Conservation (phyloP, 352 stramenopile genomes). For the Thalassiosira exigua region DNA sequence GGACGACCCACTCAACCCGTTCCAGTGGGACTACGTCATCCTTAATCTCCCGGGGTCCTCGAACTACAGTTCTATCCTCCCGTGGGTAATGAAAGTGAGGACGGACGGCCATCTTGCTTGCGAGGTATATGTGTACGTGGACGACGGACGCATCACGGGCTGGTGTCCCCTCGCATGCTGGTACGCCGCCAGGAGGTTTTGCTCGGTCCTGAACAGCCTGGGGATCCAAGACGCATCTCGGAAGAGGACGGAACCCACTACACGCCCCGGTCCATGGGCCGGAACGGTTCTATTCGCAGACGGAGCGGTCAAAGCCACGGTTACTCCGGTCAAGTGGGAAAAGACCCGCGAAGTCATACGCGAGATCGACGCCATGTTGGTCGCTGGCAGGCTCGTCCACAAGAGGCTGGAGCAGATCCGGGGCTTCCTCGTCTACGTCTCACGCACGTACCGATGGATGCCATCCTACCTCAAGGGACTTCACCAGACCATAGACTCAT, state of each 20-base stretch:
- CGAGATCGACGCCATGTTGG: slow-evolving; percentile 6
- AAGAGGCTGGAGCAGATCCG: slow-evolving; percentile 13
- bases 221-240: slow-evolving; percentile 13
- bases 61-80: slow-evolving; percentile 11
- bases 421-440: slow-evolving; percentile 55
- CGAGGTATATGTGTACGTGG: slow-evolving; percentile 30
- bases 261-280: slow-evolving; percentile 7
- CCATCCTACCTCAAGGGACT: slow-evolving; percentile 64
- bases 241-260: background rate
- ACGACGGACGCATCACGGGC: slow-evolving; percentile 4
- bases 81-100: slow-evolving; percentile 32
- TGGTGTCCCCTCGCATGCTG: background rate
- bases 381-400: background rate
- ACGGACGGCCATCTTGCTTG: slow-evolving; percentile 6
- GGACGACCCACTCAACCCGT: slow-evolving; percentile 4
- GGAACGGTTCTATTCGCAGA: background rate
- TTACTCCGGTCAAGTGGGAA: slow-evolving; percentile 11
- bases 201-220: background rate
- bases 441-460: slow-evolving; percentile 39
- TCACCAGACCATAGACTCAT: slow-evolving; percentile 59
- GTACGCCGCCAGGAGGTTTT: background rate
- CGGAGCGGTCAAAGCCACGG: background rate
- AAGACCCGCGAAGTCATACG: background rate
- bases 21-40: slow-evolving; percentile 24
- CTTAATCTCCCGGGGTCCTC: slow-evolving; percentile 22